Evolutionary conservation across 148 eudicot genomes (phyloP), one percentile per base, ranked within the genome.

Genomic region (Nepenthes mirabilis): DNA sequence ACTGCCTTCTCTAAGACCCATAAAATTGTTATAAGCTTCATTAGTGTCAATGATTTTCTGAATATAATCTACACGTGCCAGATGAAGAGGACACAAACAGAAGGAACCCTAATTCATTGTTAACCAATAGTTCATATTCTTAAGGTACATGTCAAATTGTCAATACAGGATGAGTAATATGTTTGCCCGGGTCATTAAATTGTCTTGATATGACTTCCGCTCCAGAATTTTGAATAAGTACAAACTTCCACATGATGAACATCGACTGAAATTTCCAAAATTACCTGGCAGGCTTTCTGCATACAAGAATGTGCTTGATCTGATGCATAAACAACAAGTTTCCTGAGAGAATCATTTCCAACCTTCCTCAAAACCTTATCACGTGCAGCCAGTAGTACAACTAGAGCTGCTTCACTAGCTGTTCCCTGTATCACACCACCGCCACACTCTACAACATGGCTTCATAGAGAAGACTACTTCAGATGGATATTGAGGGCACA

Each of bases 401-500:
- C 95, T 56, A 93, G 67, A 70, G 84, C 86, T 51, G 97, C 97
- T 80, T 93, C 99, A 78, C 99, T 86, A 34, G 99, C 96, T 14
- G 97, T 93, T 43, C 99, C 99, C 70, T 88, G 96, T 75, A 93
- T 88, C 33, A 86, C 95, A 56, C 99, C 99, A 58, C 99, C 99
- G 52, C 99, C 99, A 56, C 75, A 60, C 43, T 96, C 98, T 93
- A 70, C 66, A 69, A 69, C 35, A 61, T 36, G 57, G 53, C 54
- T 45, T 53, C 57, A 36, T 56, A 43, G 34, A 53, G 33, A n/a
- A 58, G 47, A 58, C 55, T 14, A 11, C 14, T n/a, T 59, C 14
- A 64, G 37, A 36, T 5, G 33, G 13, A 11, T 7, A 34, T 11
- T 1, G 37, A 23, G 32, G 58, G 13, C n/a, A 4, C 37, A 5